phyloP scores from a whole-genome alignment of 768 basidiomycete genomes.

The Lactarius sp. region DNA sequence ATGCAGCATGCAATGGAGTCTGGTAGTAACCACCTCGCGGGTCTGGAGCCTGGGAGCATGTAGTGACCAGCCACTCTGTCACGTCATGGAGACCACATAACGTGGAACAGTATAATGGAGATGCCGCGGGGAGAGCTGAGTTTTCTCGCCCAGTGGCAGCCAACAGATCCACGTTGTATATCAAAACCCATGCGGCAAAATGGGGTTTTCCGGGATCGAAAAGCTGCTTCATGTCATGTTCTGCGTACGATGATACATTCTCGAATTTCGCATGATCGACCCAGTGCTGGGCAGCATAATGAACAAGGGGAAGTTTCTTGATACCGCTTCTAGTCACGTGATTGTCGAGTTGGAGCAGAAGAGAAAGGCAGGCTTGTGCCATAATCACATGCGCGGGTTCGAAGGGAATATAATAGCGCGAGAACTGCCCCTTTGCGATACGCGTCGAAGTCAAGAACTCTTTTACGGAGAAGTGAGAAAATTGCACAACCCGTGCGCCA shows the following conservation, averaged over 20 bases:
- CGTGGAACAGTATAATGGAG: background rate
- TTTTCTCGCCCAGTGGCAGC: too few relatives aligned
- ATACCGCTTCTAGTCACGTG: background rate
- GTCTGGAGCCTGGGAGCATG: background rate
- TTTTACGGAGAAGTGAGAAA: slow-evolving; percentile 5
- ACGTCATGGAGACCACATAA: background rate
- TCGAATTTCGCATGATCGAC: background rate
- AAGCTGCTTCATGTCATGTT: background rate
- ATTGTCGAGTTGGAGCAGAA: background rate
- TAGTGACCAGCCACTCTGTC: background rate
- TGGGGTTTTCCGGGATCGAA: background rate
- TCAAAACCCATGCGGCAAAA: background rate
- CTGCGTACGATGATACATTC: background rate
- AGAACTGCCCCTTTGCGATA: background rate
- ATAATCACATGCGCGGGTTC: background rate
- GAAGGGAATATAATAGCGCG: background rate
- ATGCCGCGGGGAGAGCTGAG: too few relatives aligned
- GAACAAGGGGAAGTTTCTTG: background rate
- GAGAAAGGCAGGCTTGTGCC: background rate
- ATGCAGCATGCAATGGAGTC: background rate
- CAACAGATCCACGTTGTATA: background rate
- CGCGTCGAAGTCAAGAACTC: background rate
- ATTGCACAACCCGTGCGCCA: background rate
- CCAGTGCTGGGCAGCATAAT: slow-evolving; percentile 6
- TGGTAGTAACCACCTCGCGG: too few relatives aligned